Evolutionary conservation across 2,329 filamentous ascomycete genomes (phyloP).

Genomic region (Decorospora gaudefroyi): DNA sequence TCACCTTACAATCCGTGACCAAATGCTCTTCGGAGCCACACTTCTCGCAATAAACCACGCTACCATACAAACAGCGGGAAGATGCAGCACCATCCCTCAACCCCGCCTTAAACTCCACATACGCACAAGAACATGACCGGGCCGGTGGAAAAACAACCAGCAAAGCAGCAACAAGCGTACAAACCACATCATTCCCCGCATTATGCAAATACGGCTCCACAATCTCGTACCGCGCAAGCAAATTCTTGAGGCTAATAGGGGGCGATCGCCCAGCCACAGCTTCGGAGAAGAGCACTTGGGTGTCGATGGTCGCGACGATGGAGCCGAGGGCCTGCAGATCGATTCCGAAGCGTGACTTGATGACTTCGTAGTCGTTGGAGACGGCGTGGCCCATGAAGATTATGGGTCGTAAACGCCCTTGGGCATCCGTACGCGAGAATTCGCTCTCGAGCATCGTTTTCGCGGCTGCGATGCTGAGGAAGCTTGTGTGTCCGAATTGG

Average conservation of each 20-base stretch:
- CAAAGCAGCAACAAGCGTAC: constrained; percentile 15
- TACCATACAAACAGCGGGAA: too few species aligned
- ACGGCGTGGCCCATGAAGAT: constrained; percentile 32
- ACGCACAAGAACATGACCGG: background rate
- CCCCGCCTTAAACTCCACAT: background rate
- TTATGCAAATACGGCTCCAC: constrained; percentile 19
- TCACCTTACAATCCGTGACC: too few species aligned
- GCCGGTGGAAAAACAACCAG: background rate
- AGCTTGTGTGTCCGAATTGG: constrained; percentile 23
- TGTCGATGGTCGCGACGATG: constrained; percentile 27
- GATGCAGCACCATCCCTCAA: background rate
- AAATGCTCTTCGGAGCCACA: too few species aligned
- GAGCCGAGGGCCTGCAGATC: constrained; percentile 15
- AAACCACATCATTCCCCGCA: constrained; percentile 20
- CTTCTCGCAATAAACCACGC: too few species aligned
- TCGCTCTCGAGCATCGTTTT: constrained; percentile 5
- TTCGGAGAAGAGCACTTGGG: constrained; percentile 24
- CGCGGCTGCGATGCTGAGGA: constrained; percentile 11
- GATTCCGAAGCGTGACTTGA: constrained; percentile 21
- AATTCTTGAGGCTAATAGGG: constrained; percentile 7
- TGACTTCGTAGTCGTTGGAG: constrained; percentile 18
- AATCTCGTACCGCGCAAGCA: constrained; percentile 6
- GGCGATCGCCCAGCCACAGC: background rate
- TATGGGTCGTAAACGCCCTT: constrained; percentile 8
- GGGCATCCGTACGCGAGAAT: constrained; percentile 5